Evolutionary conservation across 1,139 yeast species (phyloP).

Genomic region (Yamadazyma spencermartinsiae): DNA sequence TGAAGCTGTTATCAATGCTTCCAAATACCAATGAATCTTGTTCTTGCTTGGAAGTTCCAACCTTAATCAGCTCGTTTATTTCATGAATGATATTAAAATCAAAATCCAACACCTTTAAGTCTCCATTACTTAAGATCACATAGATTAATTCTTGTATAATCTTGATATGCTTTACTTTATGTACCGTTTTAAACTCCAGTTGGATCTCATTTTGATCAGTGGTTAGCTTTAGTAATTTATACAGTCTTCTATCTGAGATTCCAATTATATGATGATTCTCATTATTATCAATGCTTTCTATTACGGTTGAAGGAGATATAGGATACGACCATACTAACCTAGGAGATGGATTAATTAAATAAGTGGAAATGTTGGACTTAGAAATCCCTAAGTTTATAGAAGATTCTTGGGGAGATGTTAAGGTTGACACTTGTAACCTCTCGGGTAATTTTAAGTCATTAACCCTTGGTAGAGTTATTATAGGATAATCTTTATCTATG

Average conservation of each 20-base stretch:
- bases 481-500: constrained; percentile 35
- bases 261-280: constrained; percentile 40
- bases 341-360: constrained; percentile 78
- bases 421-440: constrained; percentile 33
- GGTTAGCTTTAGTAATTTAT: constrained; percentile 29
- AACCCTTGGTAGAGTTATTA: constrained; percentile 42
- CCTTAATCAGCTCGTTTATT: constrained; percentile 21
- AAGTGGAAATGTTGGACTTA: constrained; percentile 72
- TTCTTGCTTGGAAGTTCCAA: constrained; percentile 4
- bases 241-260: constrained; percentile 46
- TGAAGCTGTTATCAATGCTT: not conserved
- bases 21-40: not conserved
- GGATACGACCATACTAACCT: constrained; percentile 73
- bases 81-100: constrained; percentile 24
- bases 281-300: constrained; percentile 42
- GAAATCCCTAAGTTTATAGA: constrained; percentile 65
- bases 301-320: constrained; percentile 58
- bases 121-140: constrained; percentile 45
- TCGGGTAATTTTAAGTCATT: constrained; percentile 32
- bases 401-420: constrained; percentile 25
- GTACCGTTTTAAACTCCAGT: constrained; percentile 15
- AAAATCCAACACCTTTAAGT: constrained; percentile 7
- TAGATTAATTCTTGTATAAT: constrained; percentile 32
- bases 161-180: constrained; percentile 36
- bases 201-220: constrained; percentile 27